These are phyloP conservation scores for Podaxis sp. DNA, from an alignment of 768 basidiomycete species.

Conservation along the genomic window DNA sequence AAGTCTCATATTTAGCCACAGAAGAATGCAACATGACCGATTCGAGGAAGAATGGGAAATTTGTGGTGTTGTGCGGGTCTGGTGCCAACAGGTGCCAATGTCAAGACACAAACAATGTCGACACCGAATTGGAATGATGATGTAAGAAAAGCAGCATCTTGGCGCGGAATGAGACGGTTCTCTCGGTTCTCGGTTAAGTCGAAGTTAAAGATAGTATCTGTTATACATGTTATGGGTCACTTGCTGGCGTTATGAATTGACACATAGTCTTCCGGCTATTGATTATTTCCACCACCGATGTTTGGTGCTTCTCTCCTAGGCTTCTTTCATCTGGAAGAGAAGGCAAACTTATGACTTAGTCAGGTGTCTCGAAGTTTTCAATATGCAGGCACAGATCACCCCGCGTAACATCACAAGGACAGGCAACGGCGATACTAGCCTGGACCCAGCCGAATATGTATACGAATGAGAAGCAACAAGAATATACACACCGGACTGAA, in stretches of 20 bases:
- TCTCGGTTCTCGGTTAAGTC: constrained; percentile 5
- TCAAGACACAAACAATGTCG: neutral
- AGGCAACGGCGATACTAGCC: neutral
- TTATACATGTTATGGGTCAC: neutral
- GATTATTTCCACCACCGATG: neutral
- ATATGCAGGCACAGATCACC: neutral
- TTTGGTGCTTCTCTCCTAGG: neutral
- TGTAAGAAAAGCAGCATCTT: neutral
- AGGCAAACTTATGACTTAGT: neutral
- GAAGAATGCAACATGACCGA: neutral
- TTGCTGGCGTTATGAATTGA: neutral
- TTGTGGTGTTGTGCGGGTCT: neutral
- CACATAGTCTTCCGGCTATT: neutral
- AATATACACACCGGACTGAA: no score
- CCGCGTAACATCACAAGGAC: neutral
- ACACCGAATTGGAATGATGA: neutral
- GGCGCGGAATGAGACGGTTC: neutral
- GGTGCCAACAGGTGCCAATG: neutral
- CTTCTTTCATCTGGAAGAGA: constrained; percentile 8
- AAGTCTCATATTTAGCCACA: neutral
- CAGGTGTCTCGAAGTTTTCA: neutral
- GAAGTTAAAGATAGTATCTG: neutral
- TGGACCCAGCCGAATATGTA: neutral
- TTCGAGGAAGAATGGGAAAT: neutral
- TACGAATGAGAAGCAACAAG: no score